phyloP scores from a whole-genome alignment of 345 rosid species.

The Schrenkiella parvula region DNA sequence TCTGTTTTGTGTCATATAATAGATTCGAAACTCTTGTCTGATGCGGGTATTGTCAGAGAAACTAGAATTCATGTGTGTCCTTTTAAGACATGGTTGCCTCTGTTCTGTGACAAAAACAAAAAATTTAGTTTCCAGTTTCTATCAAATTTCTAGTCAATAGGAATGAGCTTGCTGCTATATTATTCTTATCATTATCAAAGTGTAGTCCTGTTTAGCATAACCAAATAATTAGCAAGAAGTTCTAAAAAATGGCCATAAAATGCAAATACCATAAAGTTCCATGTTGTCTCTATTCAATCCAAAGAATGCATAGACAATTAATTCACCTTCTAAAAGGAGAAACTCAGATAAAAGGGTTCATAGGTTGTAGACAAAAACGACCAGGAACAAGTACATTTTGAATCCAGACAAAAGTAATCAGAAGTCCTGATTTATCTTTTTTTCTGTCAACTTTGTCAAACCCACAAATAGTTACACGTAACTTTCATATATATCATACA shows the following conservation, averaged over 20 bases:
- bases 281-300: not conserved
- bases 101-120: no score
- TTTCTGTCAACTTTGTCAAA: constrained; percentile 2
- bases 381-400: not conserved
- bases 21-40: not conserved
- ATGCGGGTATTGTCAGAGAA: not conserved
- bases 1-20: constrained; percentile 9
- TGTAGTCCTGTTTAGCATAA: not conserved
- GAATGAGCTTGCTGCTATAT: not conserved
- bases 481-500: constrained; percentile 16
- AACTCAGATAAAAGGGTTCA: not conserved
- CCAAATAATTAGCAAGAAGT: not conserved
- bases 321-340: not conserved
- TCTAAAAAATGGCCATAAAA: not conserved
- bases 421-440: not conserved
- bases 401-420: not conserved
- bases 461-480: constrained; percentile 14
- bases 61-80: not conserved
- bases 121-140: not conserved
- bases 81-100: no score
- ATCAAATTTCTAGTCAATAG: not conserved
- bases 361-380: not conserved
- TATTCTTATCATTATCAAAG: not conserved
- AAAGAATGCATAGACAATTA: not conserved
- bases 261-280: not conserved